A percentile compares a stretch with the other conserved stretches of the same genome.
Evolutionary conservation across 2,329 filamentous ascomycete genomes (phyloP).

Genomic region (Trichoderma lentiforme): DNA sequence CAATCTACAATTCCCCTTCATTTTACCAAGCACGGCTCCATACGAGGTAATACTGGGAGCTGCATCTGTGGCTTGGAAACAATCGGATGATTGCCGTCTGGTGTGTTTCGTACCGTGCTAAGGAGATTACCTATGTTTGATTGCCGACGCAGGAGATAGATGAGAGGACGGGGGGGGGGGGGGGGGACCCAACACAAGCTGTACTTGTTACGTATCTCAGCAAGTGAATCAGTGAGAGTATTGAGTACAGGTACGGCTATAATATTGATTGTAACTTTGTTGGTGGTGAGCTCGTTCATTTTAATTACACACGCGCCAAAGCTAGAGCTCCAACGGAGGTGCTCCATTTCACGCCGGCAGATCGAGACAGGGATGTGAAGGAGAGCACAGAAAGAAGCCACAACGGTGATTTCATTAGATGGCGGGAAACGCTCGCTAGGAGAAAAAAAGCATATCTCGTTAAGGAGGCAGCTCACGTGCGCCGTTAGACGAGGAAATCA

Average conservation of each 20-base stretch:
- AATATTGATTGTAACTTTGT: neutral
- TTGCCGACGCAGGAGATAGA: conserved; percentile 3
- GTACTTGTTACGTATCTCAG: neutral
- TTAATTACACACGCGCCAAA: neutral
- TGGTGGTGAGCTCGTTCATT: conserved; percentile 1
- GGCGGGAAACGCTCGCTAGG: conserved; percentile 2
- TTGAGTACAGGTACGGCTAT: neutral
- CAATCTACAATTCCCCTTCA: neutral
- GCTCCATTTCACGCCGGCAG: neutral
- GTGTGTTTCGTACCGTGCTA: neutral
- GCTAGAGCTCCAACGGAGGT: neutral
- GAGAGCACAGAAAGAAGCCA: neutral
- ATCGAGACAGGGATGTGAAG: neutral
- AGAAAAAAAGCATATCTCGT: neutral
- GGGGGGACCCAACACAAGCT: neutral
- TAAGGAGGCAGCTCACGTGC: conserved; percentile 14
- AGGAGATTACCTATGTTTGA: conserved; percentile 9
- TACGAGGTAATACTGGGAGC: neutral
- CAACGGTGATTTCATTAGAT: neutral
- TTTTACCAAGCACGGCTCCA: neutral
- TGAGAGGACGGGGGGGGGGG: neutral
- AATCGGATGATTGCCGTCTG: conserved; percentile 5
- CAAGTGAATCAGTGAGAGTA: neutral
- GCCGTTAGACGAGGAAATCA: neutral
- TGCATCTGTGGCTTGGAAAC: neutral